These are phyloP conservation scores for Acacia melanoxylon DNA, from an alignment of 306 rosid species.

Conservation along the genomic window DNA sequence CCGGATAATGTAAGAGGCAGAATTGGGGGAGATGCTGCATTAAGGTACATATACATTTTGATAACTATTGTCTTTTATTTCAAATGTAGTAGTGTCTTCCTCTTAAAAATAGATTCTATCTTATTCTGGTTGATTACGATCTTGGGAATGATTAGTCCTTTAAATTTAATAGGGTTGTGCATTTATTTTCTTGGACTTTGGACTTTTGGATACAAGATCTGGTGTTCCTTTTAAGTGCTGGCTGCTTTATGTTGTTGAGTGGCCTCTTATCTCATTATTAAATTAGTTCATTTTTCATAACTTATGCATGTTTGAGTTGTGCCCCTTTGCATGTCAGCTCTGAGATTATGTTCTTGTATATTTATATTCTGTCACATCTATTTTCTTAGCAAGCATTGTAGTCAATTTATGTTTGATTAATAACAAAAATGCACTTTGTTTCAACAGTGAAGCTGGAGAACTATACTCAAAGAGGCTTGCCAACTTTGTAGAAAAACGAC, in stretches of 20 bases:
- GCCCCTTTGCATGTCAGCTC: neutral
- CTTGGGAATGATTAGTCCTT: neutral
- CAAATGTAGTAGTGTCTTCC: no score
- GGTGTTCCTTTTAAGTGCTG: neutral
- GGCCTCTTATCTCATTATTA: neutral
- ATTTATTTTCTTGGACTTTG: neutral
- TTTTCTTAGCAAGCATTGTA: neutral
- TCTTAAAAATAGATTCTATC: neutral
- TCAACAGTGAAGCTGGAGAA: constrained; percentile 80
- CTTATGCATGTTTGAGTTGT: neutral
- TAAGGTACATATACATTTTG: constrained; percentile 56
- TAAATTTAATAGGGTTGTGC: neutral
- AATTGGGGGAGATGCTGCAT: constrained; percentile 86
- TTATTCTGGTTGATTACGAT: neutral
- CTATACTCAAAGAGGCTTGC: constrained; percentile 84
- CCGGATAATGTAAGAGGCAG: constrained; percentile 94
- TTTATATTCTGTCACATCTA: neutral
- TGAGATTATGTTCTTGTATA: neutral
- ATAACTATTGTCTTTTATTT: constrained; percentile 13
- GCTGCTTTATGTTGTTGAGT: neutral
- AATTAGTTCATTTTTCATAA: neutral
- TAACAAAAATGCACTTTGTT: constrained; percentile 29
- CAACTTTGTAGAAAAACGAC: constrained; percentile 87
- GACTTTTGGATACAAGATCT: neutral
- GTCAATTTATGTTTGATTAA: constrained; percentile 22